Evolutionary conservation across 1,284 basidiomycete genomes (phyloP), one percentile per base, ranked within the genome.

Genomic region (Sphagnurus paluster): DNA sequence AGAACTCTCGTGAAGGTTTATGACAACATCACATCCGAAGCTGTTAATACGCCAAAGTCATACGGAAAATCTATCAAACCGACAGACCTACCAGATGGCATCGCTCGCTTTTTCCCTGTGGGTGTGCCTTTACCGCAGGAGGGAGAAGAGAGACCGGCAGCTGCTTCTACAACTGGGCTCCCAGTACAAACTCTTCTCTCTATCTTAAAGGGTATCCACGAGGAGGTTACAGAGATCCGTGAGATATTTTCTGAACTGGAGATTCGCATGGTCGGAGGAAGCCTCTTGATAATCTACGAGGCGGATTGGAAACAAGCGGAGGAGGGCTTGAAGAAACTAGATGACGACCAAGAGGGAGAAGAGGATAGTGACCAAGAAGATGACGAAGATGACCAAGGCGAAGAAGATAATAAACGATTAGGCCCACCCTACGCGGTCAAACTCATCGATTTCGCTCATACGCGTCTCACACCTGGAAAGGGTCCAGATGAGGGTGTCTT

Each of bases 401-500:
- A 68, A 1, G 68, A 69, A 4, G 54, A 65, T 25, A 33, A 35
- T 4, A 34, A 10, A 13, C 19, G 19, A 4, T 11, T 36, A 33
- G 38, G 76, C 6, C 75, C 79, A 13, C 79, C 87, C 9, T 84
- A 80, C 53, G 69, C 74, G 5, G 74, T 96, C 42, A 86, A 84
- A 48, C 67, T 97, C 52, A 97, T 98, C 49, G 95, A 98, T 70
- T 98, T 98, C 66, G 95, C 93, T 2, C 96, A 98, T 66, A 88
- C 93, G 1, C 72, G 76, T 23, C 56, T 90, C 5, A 75, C 70
- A 1, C 76, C 80, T 0, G 91, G 88, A 0, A 63, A 84, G 55
- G 95, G 94, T 0, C 82, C 84, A 0, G 95, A 98, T 64, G 63
- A 77, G 39, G 87, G 92, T 0, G 82, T 93, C 2, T 62, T 95